Evolutionary conservation across 495 filamentous ascomycete genomes (phyloP).

Genomic region (Penicillium malachiteum): DNA sequence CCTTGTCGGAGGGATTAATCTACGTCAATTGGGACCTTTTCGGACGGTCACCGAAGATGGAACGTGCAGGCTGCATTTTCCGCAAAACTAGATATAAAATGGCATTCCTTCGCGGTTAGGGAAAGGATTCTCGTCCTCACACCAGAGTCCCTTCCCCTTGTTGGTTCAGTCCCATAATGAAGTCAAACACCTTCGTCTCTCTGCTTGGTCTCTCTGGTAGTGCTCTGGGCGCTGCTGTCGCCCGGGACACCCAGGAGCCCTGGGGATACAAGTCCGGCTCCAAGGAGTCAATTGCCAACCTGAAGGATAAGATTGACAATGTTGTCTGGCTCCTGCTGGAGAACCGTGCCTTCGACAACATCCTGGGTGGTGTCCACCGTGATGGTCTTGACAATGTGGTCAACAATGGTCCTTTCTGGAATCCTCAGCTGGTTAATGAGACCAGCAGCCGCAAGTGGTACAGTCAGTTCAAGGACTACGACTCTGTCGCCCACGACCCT

Average conservation of each 20-base stretch:
- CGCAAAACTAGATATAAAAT: constrained; percentile 6
- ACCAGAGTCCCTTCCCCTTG: not conserved
- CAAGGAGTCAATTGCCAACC: constrained; percentile 33
- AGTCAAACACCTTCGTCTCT: constrained; percentile 24
- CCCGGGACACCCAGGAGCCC: constrained; percentile 9
- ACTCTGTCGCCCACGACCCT: constrained; percentile 50
- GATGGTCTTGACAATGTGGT: constrained; percentile 42
- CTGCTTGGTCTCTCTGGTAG: constrained; percentile 25
- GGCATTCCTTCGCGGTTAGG: not conserved
- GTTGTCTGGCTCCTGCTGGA: constrained; percentile 47
- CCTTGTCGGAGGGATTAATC: not conserved
- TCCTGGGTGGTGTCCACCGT: constrained; percentile 40
- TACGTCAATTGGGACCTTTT: too few species aligned
- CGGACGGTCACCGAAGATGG: too few species aligned
- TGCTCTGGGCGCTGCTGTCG: constrained; percentile 21
- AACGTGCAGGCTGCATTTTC: not conserved
- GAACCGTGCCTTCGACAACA: constrained; percentile 49
- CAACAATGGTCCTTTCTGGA: constrained; percentile 47
- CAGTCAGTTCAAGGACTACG: constrained; percentile 41
- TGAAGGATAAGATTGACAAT: constrained; percentile 49
- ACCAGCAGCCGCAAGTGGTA: constrained; percentile 35
- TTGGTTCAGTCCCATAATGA: constrained; percentile 13
- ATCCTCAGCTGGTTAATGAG: constrained; percentile 37
- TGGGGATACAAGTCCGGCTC: constrained; percentile 29
- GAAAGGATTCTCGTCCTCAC: constrained; percentile 15